Evolutionary conservation across 2,329 filamentous ascomycete species (phyloP), one percentile per base, ranked within the genome.

Genomic region (Aureobasidium sp.): DNA sequence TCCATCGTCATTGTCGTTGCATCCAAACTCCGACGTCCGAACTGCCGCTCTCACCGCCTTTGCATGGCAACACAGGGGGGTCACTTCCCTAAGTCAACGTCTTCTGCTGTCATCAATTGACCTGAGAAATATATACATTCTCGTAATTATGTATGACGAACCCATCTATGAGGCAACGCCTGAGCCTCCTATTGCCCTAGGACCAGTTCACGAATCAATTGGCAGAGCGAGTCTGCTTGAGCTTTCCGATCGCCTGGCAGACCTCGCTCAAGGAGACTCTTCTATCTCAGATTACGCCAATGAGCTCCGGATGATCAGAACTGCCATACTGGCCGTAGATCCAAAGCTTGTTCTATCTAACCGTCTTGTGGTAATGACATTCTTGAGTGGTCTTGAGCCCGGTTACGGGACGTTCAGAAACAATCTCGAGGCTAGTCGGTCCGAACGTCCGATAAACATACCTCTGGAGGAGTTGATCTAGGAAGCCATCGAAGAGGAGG

Each of bases 21-120:
- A 21, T 25, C 14, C 55, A 59, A 59, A 59, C 55, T 48, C 55
- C 55, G 55, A 29, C 44, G 34, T 41, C 55, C 55, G 55, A 39
- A 39, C 44, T 36, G 16, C 44, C 55, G 44, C 53, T 47, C 39
- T 53, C 32, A 53, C 49, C 32, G 32, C 34, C 49, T 39, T 39
- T 13, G 13, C 27, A 45, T 3, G 21, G 27, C 11, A 10, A 10
- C 41, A 11, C 10, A 44, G 25, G 21, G 37, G 37, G 37, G 10
- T 45, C 25, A 45, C 42, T 45, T 14, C 16, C 36, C 36, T 14
- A 6, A 39, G 14, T 10, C 13, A 39, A 42, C 25, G n/a, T n/a
- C 4, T 42, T n/a, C 11, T n/a, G n/a, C 10, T 13, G 11, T 2
- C n/a, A 25, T 7, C 8, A 4, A 21, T 42, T 21, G 7, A 42